phyloP scores from a whole-genome alignment of 2,329 filamentous ascomycete genomes.

The Daldinia eschscholtzii region DNA sequence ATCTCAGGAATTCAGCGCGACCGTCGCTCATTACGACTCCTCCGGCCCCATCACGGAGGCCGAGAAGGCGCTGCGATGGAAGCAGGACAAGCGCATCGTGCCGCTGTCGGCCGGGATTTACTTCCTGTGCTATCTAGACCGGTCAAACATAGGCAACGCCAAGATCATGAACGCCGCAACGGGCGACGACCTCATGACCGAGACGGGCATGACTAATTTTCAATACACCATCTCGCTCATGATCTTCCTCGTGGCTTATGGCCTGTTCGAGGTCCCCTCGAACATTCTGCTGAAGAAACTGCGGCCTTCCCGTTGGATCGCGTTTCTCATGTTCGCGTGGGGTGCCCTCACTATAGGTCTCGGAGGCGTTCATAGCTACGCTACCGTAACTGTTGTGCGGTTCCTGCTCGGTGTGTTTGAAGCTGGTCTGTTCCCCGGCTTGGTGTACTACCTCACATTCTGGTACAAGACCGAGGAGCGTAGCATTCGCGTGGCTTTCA shows the following conservation, averaged over 20 bases:
- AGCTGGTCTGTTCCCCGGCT: constrained; percentile 49
- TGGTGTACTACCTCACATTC: constrained; percentile 61
- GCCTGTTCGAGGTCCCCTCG: constrained; percentile 46
- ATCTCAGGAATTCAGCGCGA: constrained; percentile 33
- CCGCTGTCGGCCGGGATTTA: constrained; percentile 67
- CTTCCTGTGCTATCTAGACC: constrained; percentile 69
- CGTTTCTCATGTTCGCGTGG: constrained; percentile 64
- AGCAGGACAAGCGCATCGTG: constrained; percentile 66
- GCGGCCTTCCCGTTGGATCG: constrained; percentile 62
- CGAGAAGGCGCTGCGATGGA: constrained; percentile 52
- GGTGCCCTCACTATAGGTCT: constrained; percentile 62
- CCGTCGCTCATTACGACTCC: constrained; percentile 19
- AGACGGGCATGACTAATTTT: constrained; percentile 52
- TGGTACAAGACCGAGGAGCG: constrained; percentile 66
- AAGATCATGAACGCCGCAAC: constrained; percentile 57
- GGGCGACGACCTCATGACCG: constrained; percentile 53
- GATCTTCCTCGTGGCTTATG: constrained; percentile 52
- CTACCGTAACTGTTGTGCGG: constrained; percentile 59
- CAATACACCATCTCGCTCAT: constrained; percentile 56
- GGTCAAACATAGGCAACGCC: constrained; percentile 65
- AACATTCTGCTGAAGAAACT: constrained; percentile 59
- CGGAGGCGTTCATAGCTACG: constrained; percentile 58
- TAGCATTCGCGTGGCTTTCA: constrained; percentile 57
- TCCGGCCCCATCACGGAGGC: constrained; percentile 48
- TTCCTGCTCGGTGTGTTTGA: constrained; percentile 65